These are phyloP conservation scores for Pyrenophora seminiperda DNA, from an alignment of 2,329 filamentous ascomycete genomes.

Conservation along the genomic window DNA sequence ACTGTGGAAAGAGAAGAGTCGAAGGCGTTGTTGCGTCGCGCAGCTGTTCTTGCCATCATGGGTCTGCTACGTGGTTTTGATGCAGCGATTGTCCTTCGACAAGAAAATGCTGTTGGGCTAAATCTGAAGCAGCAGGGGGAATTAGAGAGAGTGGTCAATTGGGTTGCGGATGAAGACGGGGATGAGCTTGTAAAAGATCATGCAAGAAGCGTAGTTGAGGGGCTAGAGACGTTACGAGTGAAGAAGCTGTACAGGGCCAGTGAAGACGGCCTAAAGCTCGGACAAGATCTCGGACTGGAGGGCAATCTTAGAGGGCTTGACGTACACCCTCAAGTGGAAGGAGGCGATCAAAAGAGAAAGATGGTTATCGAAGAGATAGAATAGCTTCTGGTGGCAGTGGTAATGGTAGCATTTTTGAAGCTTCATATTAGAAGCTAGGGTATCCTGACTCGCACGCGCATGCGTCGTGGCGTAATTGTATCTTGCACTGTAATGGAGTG, in stretches of 20 bases:
- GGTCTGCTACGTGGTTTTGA: constrained; percentile 66
- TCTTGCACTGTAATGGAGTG: constrained; percentile 14
- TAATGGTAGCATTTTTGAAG: constrained; percentile 7
- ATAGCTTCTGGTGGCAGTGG: constrained; percentile 39
- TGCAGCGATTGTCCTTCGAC: constrained; percentile 49
- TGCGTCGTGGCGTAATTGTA: constrained; percentile 20
- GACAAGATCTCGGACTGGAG: constrained; percentile 38
- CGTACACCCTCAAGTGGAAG: constrained; percentile 40
- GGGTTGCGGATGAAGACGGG: constrained; percentile 68
- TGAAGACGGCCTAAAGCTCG: constrained; percentile 29
- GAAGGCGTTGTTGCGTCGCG: constrained; percentile 68
- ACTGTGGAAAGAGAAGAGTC: constrained; percentile 65
- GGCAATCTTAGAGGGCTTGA: constrained; percentile 54
- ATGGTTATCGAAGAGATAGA: constrained; percentile 64
- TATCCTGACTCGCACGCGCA: constrained; percentile 12
- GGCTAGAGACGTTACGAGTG: constrained; percentile 66
- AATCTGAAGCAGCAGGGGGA: constrained; percentile 63
- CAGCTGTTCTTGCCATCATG: constrained; percentile 68
- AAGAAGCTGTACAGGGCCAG: constrained; percentile 54
- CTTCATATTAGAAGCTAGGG: constrained; percentile 8
- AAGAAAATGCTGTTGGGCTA: constrained; percentile 56
- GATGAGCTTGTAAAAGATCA: constrained; percentile 72
- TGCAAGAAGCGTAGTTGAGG: constrained; percentile 69
- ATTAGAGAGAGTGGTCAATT: constrained; percentile 65
- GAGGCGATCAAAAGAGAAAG: constrained; percentile 37